Base-by-base conservation (phyloP, 2,329 filamentous ascomycete genomes). In the Geoglossum cookeanum region DNA sequence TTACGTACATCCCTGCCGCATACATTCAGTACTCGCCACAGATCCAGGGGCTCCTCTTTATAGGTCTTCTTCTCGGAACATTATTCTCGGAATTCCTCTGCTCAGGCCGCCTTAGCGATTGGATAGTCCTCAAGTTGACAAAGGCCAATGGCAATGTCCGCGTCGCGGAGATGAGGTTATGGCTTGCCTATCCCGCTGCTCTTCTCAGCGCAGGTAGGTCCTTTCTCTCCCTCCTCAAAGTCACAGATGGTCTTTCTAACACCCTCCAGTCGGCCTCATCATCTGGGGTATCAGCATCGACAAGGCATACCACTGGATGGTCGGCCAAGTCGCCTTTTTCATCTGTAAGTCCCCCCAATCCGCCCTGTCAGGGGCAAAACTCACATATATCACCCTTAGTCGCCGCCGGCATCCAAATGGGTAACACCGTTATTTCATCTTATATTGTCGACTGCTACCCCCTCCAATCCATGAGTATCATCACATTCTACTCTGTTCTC, bases 401-500 rank as follows among this genome's bases (percentile, higher is more conserved):
- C 63, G 74, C 73, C 0, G 72, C 74, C 0, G 77, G 77, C 17
- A 73, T 79, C 60, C 77, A 80, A 60, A 74, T 78, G 56, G 77
- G 77, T 35, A 80, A 79, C 63, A 77, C 76, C 0, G 72, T 73
- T 1, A 66, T 75, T 8, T 74, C 71, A 49, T 70, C 72, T 4
- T 80, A 80, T 62, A 70, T 79, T 15, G 71, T 80, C 37, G 78
- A 80, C 63, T 70, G 70, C 51, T 79, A 80, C 63, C 76, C 76
- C 0, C 64, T 75, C 15, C 75, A 79, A 62, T 74, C 74, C 42
- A 79, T 76, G 64, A 74, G 74, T 47, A 69, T 76, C 42, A 70
- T 78, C 35, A 76, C 73, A 6, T 79, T 78, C 62, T 79, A 78
- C 62, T 69, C 73, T 6, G 75, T 78, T 3, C 68, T 77, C 49